Base-by-base conservation (phyloP, 2,329 filamentous ascomycete genomes). In the Teratosphaeria nubilosa region DNA sequence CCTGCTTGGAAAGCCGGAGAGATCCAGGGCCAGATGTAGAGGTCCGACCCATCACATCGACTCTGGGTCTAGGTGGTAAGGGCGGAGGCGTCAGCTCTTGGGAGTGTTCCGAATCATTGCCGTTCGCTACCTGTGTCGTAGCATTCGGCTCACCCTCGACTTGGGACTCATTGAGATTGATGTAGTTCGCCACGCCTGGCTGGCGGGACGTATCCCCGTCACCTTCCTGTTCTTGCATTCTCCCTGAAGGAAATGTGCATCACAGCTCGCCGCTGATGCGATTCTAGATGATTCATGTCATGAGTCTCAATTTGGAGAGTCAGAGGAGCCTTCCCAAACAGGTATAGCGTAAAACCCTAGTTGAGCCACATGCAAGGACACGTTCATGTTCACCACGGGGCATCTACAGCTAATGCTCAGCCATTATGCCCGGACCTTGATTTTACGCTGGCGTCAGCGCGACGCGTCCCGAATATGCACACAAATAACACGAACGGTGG, bases 401-500 rank as follows among this genome's bases (percentile, higher is more conserved):
- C 41, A 48, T 22, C n/a, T 10, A 9, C 34, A 41, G 14, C 16
- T 30, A 30, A 14, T 41, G 14, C 34, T 14, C 34, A 16, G 34
- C 16, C 34, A 41, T 41, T 16, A 48, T 48, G 41, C 7, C 22
- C 2, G 6, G n/a, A 10, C 9, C 41, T n/a, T 48, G 41, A 48
- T 48, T 20, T 5, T 48, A 48, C 41, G 41, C 6, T 22, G 41
- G 41, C 41, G 41, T 20, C 41, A 48, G 16, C 20, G 41, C 41
- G 41, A 48, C 41, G 41, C 41, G 20, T n/a, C 20, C 25, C 20
- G 13, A 30, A 5, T 13, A 88, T 88, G 86, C 79, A 83, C 70
- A 82, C 84, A 76, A 85, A 88, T 73, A 78, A 80, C 59, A 78
- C 76, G 64, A 74, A 77, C 63, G 76, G 77, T 64, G 80, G 80